Evolutionary conservation across 2,329 filamentous ascomycete species (phyloP).

Genomic region (Aspergillus jensenii): DNA sequence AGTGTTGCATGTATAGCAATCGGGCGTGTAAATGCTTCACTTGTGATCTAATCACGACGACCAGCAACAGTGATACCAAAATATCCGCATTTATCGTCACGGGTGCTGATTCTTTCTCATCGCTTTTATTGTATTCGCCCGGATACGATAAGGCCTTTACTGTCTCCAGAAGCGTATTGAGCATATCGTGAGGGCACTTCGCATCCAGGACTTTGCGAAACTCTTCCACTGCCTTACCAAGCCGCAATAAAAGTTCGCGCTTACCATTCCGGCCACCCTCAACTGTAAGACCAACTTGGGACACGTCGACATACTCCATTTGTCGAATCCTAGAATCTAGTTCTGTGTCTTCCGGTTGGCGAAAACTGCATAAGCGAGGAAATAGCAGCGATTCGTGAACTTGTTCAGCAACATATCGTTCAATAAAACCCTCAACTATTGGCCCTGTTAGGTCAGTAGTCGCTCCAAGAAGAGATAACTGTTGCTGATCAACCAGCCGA

Average conservation of each 20-base stretch:
- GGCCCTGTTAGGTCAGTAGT: slow-evolving; percentile 93
- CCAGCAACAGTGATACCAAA: slow-evolving; percentile 82
- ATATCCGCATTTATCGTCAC: slow-evolving; percentile 83
- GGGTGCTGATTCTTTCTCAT: slow-evolving; percentile 55
- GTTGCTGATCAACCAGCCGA: slow-evolving; percentile 92
- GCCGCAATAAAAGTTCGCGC: slow-evolving; percentile 72
- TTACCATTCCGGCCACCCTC: slow-evolving; percentile 77
- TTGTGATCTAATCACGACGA: slow-evolving; percentile 89
- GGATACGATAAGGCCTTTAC: slow-evolving; percentile 79
- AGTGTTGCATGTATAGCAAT: slow-evolving; percentile 92
- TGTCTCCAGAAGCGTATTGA: slow-evolving; percentile 74
- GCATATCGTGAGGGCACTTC: slow-evolving; percentile 83
- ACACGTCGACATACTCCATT: slow-evolving; percentile 92
- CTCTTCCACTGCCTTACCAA: slow-evolving; percentile 78
- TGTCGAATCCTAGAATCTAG: slow-evolving; percentile 86
- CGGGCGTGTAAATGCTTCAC: slow-evolving; percentile 84
- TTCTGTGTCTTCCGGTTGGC: slow-evolving; percentile 78
- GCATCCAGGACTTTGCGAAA: slow-evolving; percentile 82
- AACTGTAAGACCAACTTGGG: slow-evolving; percentile 86
- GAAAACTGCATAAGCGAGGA: slow-evolving; percentile 74
- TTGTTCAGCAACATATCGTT: slow-evolving; percentile 90
- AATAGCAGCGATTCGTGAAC: slow-evolving; percentile 84
- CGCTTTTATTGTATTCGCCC: slow-evolving; percentile 42
- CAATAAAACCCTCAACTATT: slow-evolving; percentile 88
- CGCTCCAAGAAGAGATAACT: slow-evolving; percentile 84